These are phyloP conservation scores for Sporothrix variecibatus DNA, from an alignment of 2,329 filamentous ascomycete genomes.

Conservation along the genomic window DNA sequence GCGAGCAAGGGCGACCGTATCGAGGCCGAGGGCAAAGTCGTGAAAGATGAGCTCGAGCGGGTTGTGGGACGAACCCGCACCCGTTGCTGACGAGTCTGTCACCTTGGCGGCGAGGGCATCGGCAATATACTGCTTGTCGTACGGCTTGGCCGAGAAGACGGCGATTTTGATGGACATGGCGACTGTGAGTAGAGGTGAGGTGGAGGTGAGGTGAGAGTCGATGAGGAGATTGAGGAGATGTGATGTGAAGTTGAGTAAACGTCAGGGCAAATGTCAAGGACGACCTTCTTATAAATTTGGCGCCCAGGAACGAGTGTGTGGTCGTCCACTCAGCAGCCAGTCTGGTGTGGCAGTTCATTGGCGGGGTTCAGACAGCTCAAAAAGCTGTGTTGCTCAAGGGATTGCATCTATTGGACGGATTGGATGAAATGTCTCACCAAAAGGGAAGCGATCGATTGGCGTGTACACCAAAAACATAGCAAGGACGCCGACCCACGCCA, in stretches of 20 bases:
- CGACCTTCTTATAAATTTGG: no score
- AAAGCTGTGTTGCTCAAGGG: neutral
- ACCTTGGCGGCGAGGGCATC: constrained; percentile 43
- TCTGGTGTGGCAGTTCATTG: neutral
- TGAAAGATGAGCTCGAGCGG: constrained; percentile 57
- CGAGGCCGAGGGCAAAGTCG: constrained; percentile 56
- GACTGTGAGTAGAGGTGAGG: neutral
- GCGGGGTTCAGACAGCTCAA: neutral
- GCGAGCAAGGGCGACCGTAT: constrained; percentile 57
- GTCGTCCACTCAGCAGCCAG: constrained; percentile 13
- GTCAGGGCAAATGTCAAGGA: neutral
- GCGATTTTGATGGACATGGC: constrained; percentile 54
- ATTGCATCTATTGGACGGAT: neutral
- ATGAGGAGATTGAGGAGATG: neutral
- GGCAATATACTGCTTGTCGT: constrained; percentile 59
- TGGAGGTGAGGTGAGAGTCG: neutral
- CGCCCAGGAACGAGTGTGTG: neutral
- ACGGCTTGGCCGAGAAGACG: constrained; percentile 66
- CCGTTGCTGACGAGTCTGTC: neutral
- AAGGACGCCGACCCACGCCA: neutral
- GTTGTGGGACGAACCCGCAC: neutral
- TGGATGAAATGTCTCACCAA: constrained; percentile 6
- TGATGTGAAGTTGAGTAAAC: neutral
- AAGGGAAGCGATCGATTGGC: neutral
- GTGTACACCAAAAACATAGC: neutral